phyloP scores from a whole-genome alignment of 305 asterid genomes.

The Rubia occidens region DNA sequence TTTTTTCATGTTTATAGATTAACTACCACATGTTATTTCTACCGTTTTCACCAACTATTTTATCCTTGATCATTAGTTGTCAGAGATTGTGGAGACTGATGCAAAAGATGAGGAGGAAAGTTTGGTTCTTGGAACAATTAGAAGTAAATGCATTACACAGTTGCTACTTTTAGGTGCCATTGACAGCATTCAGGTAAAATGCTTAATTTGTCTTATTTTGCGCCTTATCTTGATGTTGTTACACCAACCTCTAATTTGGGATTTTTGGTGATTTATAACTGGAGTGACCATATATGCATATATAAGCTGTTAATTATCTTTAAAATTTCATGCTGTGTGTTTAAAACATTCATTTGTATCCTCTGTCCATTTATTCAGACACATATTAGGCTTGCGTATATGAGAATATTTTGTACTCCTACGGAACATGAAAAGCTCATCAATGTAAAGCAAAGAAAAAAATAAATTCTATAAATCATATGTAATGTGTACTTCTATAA shows the following conservation, averaged over 20 bases:
- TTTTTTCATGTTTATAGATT: background rate
- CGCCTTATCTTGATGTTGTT: background rate
- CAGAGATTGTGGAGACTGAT: slow-evolving; percentile 50
- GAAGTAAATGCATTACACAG: slow-evolving; percentile 97
- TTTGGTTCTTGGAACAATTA: slow-evolving; percentile 55
- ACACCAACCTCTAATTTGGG: background rate
- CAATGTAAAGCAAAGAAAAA: background rate
- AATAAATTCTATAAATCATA: background rate
- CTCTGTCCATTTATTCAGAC: background rate
- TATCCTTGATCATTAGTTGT: slow-evolving; percentile 39
- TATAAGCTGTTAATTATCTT: background rate
- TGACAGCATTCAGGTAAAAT: slow-evolving; percentile 85
- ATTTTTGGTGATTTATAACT: background rate
- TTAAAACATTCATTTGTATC: background rate
- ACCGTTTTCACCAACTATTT: slow-evolving; percentile 22
- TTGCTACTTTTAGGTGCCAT: slow-evolving; percentile 83
- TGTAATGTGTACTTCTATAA: background rate
- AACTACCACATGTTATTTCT: background rate
- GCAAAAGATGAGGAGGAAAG: slow-evolving; percentile 69
- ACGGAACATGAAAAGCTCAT: background rate
- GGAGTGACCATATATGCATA: background rate
- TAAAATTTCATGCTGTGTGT: background rate
- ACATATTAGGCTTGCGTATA: background rate
- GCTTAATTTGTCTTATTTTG: slow-evolving; percentile 13
- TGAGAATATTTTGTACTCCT: background rate